phyloP scores from a whole-genome alignment of 164 flowering plant species.

The Platanus orientalis region DNA sequence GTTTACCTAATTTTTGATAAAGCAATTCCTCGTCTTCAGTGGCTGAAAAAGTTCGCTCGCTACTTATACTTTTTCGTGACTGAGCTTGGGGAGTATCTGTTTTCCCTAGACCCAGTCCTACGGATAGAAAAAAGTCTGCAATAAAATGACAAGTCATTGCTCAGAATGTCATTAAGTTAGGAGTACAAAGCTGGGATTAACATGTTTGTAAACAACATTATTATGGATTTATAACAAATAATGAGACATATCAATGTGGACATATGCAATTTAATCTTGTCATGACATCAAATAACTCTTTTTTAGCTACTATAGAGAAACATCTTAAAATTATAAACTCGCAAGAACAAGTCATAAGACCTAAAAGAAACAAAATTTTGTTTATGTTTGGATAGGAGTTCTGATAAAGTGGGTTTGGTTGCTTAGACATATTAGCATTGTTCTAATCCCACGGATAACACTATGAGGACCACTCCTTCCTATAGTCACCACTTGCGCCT shows the following conservation, averaged over 20 bases:
- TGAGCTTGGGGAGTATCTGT: constrained; percentile 58
- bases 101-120: constrained; percentile 81
- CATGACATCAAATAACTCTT: background rate
- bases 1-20: constrained; percentile 62
- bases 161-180: background rate
- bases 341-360: too few relatives aligned
- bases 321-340: too few relatives aligned
- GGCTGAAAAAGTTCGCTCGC: constrained; percentile 86
- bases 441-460: too few relatives aligned
- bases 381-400: too few relatives aligned
- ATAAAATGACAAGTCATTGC: constrained; percentile 4
- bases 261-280: too few relatives aligned
- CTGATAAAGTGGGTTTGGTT: too few relatives aligned
- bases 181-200: background rate
- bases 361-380: too few relatives aligned
- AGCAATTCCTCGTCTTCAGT: constrained; percentile 53
- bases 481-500: too few relatives aligned
- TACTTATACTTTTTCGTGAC: constrained; percentile 78
- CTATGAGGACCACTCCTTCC: too few relatives aligned
- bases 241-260: too few relatives aligned
- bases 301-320: too few relatives aligned
- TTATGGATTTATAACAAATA: background rate
- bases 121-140: constrained; percentile 87
- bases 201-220: background rate
- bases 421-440: too few relatives aligned